Base-by-base conservation (phyloP, 768 basidiomycete genomes). In the Termitomyces sp. region DNA sequence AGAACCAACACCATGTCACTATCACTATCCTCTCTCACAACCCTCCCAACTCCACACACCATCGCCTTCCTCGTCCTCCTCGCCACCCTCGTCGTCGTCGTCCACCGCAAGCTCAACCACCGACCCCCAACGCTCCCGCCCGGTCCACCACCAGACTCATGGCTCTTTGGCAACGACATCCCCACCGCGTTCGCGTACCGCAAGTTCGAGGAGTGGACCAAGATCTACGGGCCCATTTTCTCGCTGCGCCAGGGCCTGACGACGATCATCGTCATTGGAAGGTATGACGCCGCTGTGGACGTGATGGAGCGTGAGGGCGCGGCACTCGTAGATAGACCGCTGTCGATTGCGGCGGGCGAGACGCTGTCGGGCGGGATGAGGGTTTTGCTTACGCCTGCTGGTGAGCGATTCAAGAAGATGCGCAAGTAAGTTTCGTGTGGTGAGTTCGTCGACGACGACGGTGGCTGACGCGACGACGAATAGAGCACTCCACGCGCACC, bases 281-380 rank as follows among this genome's bases (percentile, higher is more conserved):
- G 83, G 3, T 68, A 83, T 54, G 70, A 86, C 69, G 85, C 84
- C 40, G 85, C 86, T 0, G 78, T 86, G 0, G 85, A 88, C 22
- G 81, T 88, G 59, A 84, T 88, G 85, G 86, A 88, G 67, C 83
- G 83, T 55, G 83, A 87, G 64, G 86, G 86, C n/a, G 79, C 81
- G 4, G 63, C 75, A 4, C 70, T 83, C n/a, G 81, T 79, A 0
- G 86, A 87, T 65, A 74, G 86, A 54, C 86, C 86, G 22, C 70
- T 74, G 3, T 76, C 75, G 13, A 84, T 88, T 48, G 79, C 86
- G 1, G 86, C 81, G 0, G 86, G 86, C 6, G 85, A 87, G 61
- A 81, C 84, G 0, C 65, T 87, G 4, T 84, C 82, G 0, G 82
- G 84, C 3, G 86, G 85, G 0, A 81, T 88, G 76, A 73, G 86